A percentile compares a stretch with the other conserved stretches of the same genome.
phyloP scores from a whole-genome alignment of 169 alveolate genomes.

The Amoebophrya sp. region DNA sequence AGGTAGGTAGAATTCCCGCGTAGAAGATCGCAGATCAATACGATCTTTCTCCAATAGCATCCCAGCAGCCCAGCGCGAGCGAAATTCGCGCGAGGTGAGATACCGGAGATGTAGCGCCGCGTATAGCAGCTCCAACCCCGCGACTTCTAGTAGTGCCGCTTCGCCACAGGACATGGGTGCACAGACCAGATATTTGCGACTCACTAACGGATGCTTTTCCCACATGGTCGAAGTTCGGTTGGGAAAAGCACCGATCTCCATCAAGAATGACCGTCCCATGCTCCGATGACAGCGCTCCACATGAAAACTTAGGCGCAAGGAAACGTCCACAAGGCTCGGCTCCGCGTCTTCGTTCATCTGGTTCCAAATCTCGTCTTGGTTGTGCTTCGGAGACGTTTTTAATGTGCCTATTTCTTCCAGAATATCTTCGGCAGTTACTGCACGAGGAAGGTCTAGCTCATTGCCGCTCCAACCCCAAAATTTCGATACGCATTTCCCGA shows the following conservation, averaged over 20 bases:
- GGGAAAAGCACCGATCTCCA: not conserved
- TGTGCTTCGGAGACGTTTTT: not conserved
- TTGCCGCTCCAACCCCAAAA: not conserved
- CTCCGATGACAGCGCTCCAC: not conserved
- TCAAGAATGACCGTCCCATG: not conserved
- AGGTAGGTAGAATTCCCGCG: no score
- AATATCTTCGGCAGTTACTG: not conserved
- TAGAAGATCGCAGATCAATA: no score
- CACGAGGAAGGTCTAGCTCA: not conserved
- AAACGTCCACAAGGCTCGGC: not conserved
- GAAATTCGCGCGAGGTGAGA: not conserved
- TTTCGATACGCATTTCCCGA: not conserved
- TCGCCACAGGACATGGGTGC: slow-evolving; percentile 4
- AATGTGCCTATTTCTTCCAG: not conserved
- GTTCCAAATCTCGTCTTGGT: not conserved
- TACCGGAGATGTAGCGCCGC: slow-evolving; percentile 17
- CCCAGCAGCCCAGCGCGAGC: no score
- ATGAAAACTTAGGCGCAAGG: not conserved
- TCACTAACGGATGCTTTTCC: not conserved
- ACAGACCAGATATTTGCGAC: not conserved
- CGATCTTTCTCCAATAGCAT: no score
- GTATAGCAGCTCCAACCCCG: not conserved
- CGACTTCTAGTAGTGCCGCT: not conserved
- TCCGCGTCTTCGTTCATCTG: not conserved
- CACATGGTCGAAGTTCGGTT: not conserved